Evolutionary conservation across 1,284 basidiomycete genomes (phyloP).

Genomic region (Gymnopus androsaceus): DNA sequence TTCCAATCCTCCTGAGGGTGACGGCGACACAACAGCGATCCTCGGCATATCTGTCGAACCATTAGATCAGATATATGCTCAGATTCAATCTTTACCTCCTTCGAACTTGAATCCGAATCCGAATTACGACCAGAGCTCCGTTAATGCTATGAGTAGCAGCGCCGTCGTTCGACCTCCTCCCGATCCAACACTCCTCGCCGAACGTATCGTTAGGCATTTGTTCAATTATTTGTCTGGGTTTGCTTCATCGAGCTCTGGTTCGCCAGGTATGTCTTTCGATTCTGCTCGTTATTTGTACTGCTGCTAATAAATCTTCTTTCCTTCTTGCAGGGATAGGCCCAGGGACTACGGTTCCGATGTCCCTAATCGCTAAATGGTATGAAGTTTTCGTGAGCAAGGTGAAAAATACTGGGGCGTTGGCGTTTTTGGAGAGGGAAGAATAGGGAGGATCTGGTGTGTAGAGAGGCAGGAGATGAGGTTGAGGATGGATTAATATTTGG

Average conservation of each 20-base stretch:
- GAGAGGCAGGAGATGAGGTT: no score
- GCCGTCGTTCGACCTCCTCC: conserved; percentile 22
- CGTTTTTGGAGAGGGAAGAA: conserved; percentile 72
- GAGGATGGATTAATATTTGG: no score
- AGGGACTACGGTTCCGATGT: conserved; percentile 75
- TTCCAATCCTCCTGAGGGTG: conserved; percentile 26
- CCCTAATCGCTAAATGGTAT: conserved; percentile 80
- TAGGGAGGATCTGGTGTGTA: no score
- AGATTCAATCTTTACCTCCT: conserved; percentile 51
- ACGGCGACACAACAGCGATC: conserved; percentile 59
- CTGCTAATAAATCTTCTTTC: no score
- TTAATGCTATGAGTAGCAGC: conserved; percentile 18
- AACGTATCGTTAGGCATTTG: conserved; percentile 73
- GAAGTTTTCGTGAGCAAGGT: conserved; percentile 78
- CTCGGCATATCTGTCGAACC: conserved; percentile 76
- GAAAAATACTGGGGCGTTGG: conserved; percentile 64
- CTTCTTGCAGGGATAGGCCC: no score
- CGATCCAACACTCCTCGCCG: conserved; percentile 48
- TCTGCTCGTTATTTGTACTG: no score
- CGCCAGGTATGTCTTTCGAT: no score
- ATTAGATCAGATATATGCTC: conserved; percentile 54
- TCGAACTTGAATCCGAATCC: no score
- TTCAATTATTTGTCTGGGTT: conserved; percentile 87
- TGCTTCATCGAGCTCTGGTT: conserved; percentile 51
- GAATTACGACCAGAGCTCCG: conserved; percentile 16